Conservation (phyloP, 2,329 filamentous ascomycete species). For the Moelleriella libera region DNA sequence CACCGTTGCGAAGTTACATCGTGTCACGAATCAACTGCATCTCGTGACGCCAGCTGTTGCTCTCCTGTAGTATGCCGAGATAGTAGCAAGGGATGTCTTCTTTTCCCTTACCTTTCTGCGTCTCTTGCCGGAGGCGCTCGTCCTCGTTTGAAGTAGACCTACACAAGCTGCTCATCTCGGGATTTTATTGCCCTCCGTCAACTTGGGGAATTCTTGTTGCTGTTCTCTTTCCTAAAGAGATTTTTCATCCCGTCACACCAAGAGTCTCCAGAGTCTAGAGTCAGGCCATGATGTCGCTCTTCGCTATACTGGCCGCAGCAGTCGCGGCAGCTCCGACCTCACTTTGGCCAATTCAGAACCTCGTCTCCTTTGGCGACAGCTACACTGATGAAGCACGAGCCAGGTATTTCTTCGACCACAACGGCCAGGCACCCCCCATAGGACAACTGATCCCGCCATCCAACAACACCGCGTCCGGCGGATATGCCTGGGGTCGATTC, state of each 20-base stretch:
- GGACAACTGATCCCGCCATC: constrained; percentile 33
- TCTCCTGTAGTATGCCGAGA: neutral
- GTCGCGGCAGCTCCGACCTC: neutral
- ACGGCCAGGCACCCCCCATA: constrained; percentile 41
- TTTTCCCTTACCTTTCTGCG: too few species aligned
- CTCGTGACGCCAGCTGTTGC: neutral
- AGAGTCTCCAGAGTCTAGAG: too few species aligned
- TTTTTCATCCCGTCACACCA: neutral
- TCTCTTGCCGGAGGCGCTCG: too few species aligned
- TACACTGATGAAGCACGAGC: constrained; percentile 62
- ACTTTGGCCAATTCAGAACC: constrained; percentile 21
- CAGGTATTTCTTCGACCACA: constrained; percentile 47
- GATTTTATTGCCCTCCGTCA: too few species aligned
- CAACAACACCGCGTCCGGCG: constrained; percentile 46
- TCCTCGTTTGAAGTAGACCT: too few species aligned
- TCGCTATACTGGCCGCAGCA: neutral
- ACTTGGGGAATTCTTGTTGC: too few species aligned
- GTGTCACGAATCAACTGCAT: neutral
- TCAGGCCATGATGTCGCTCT: neutral
- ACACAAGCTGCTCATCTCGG: too few species aligned
- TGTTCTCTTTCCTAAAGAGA: too few species aligned
- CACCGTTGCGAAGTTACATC: neutral
- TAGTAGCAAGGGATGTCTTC: neutral
- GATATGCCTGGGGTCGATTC: constrained; percentile 56
- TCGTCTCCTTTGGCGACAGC: constrained; percentile 62